Conservation (phyloP, 2,329 filamentous ascomycete species). For the Cytospora schulzeri region DNA sequence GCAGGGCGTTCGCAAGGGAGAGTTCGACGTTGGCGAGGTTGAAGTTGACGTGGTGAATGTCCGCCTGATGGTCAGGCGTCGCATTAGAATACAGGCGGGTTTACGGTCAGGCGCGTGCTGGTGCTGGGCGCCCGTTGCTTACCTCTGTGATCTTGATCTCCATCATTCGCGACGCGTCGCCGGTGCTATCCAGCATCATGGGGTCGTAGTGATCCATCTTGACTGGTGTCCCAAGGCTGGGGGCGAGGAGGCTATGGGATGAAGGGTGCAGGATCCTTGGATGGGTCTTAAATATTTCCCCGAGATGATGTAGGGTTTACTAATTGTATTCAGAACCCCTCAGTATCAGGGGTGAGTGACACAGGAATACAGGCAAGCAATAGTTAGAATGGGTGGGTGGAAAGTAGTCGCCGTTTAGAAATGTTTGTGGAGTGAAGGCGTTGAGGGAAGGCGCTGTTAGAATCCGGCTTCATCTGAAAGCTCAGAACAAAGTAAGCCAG, state of each 20-base stretch:
- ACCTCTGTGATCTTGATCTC: slow-evolving; percentile 62
- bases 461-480: neutral
- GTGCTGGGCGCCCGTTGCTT: slow-evolving; percentile 33
- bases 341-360: neutral
- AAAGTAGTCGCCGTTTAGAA: neutral
- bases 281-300: too few species aligned
- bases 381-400: neutral
- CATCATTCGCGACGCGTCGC: slow-evolving; percentile 42
- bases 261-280: neutral
- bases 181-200: slow-evolving; percentile 55
- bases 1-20: slow-evolving; percentile 88
- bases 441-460: neutral
- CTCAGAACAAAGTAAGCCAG: neutral
- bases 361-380: neutral
- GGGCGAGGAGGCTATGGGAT: neutral
- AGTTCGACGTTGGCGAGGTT: slow-evolving; percentile 87
- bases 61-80: slow-evolving; percentile 58
- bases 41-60: slow-evolving; percentile 83
- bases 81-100: slow-evolving; percentile 30
- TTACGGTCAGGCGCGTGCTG: neutral
- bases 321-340: neutral
- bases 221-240: slow-evolving; percentile 10
- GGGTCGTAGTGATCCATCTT: slow-evolving; percentile 59
- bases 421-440: neutral
- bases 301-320: neutral